Percentiles rank a stretch among this genome's conserved stretches.
These are phyloP conservation scores for Astrothelium subdiscretum DNA, from an alignment of 495 filamentous ascomycete genomes.

Conservation along the genomic window DNA sequence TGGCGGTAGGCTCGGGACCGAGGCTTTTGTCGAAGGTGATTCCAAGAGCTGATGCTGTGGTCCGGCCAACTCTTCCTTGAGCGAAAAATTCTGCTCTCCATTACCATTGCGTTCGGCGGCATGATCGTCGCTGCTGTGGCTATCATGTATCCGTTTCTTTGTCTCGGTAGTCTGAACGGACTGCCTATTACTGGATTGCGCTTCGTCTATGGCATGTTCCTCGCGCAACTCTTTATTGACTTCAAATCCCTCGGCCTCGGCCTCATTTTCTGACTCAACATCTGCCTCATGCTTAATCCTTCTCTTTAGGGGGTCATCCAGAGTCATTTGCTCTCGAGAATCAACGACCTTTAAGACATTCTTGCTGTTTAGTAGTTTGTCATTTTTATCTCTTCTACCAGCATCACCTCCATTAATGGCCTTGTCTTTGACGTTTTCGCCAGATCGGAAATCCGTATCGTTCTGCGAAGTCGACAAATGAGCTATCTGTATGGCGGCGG, in stretches of 20 bases:
- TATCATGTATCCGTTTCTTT: not conserved
- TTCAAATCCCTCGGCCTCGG: not conserved
- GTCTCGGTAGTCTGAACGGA: not conserved
- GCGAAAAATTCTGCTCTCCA: not conserved
- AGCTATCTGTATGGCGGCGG: not conserved
- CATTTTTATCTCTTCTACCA: not conserved
- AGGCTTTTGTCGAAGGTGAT: not conserved
- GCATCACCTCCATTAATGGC: not conserved
- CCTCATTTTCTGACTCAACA: not conserved
- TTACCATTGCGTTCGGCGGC: not conserved
- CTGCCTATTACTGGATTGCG: not conserved
- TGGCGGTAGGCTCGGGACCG: not conserved
- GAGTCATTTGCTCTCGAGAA: not conserved
- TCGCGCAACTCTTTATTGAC: not conserved
- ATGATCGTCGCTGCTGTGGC: not conserved
- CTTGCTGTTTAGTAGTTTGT: not conserved
- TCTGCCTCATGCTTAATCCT: not conserved
- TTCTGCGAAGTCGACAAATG: not conserved
- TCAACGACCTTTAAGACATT: not conserved
- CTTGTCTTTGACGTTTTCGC: not conserved
- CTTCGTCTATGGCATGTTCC: not conserved
- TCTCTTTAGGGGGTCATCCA: not conserved
- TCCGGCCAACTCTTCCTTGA: not conserved
- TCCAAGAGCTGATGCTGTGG: not conserved
- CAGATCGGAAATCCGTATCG: not conserved